A percentile compares a stretch with the other conserved stretches of the same genome.
Conservation (phyloP, 2,329 filamentous ascomycete genomes). For the Aspergillus sp. region DNA sequence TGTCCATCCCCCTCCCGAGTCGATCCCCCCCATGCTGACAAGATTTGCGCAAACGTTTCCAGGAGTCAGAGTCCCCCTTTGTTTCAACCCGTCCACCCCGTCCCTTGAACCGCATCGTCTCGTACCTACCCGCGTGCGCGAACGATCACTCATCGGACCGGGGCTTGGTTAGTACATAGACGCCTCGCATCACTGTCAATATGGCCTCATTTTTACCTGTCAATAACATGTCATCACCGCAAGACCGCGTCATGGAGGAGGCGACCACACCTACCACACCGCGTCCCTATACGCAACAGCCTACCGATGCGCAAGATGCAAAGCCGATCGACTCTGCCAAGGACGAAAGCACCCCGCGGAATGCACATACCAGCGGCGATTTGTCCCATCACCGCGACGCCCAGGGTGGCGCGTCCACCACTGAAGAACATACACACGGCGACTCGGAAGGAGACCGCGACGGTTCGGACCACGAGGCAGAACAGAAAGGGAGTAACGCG, state of each 20-base stretch:
- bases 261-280: constrained; percentile 58
- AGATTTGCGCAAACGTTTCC: constrained; percentile 15
- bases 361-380: constrained; percentile 39
- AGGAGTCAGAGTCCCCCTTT: constrained; percentile 16
- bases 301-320: constrained; percentile 33
- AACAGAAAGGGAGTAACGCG: constrained; percentile 56
- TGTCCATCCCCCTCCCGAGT: background rate
- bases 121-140: constrained; percentile 9
- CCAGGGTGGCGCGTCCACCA: constrained; percentile 42
- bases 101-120: constrained; percentile 15
- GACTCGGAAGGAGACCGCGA: constrained; percentile 67
- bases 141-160: constrained; percentile 14
- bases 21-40: constrained; percentile 17
- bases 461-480: constrained; percentile 63
- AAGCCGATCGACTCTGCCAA: constrained; percentile 20
- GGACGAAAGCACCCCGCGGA: constrained; percentile 45
- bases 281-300: constrained; percentile 42
- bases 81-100: constrained; percentile 8
- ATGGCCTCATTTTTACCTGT: constrained; percentile 62
- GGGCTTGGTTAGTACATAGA: constrained; percentile 22
- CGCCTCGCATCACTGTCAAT: constrained; percentile 30
- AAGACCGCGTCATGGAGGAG: constrained; percentile 46
- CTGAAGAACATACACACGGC: constrained; percentile 71
- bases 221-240: constrained; percentile 53
- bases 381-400: constrained; percentile 34